Percentiles rank a stretch among this genome's conserved stretches.
These are phyloP conservation scores for Aspergillus sp. DNA, from an alignment of 2,329 filamentous ascomycete genomes.

Conservation along the genomic window DNA sequence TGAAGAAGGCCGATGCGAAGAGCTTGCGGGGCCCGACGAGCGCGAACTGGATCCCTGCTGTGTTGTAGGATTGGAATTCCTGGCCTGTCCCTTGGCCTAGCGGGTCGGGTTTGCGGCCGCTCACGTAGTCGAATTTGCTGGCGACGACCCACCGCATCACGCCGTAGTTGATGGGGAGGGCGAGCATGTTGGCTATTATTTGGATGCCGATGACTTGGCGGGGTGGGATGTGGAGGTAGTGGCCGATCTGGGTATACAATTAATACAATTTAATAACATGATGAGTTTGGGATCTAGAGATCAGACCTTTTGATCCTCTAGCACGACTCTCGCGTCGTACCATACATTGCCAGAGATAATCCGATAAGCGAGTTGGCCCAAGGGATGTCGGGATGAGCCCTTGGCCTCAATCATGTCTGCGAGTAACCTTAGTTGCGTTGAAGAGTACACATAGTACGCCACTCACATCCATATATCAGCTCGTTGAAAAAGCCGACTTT, in stretches of 20 bases:
- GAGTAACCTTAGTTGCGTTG: neutral
- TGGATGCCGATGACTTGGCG: conserved; percentile 62
- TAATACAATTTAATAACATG: too few species aligned
- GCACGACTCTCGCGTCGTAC: conserved; percentile 59
- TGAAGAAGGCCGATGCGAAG: conserved; percentile 30
- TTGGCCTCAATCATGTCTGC: conserved; percentile 54
- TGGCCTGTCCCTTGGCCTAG: conserved; percentile 64
- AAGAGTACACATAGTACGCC: neutral
- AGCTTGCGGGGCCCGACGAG: conserved; percentile 47
- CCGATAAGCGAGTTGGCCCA: conserved; percentile 59
- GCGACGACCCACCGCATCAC: conserved; percentile 61
- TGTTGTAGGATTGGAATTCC: conserved; percentile 51
- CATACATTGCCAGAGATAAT: conserved; percentile 62
- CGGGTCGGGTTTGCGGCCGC: conserved; percentile 53
- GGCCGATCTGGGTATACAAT: conserved; percentile 53
- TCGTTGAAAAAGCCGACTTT: conserved; percentile 62
- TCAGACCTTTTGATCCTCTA: conserved; percentile 57
- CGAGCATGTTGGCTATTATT: conserved; percentile 59
- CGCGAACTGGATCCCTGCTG: conserved; percentile 60
- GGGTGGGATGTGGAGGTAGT: conserved; percentile 64
- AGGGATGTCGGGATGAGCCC: conserved; percentile 54
- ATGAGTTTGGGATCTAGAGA: too few species aligned
- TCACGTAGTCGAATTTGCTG: conserved; percentile 57
- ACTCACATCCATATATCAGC: conserved; percentile 52
- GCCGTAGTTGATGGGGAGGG: conserved; percentile 62